A percentile compares a stretch with the other conserved stretches of the same genome.
phyloP scores from a whole-genome alignment of 768 basidiomycete genomes.

The Podaxis carcinomalis region DNA sequence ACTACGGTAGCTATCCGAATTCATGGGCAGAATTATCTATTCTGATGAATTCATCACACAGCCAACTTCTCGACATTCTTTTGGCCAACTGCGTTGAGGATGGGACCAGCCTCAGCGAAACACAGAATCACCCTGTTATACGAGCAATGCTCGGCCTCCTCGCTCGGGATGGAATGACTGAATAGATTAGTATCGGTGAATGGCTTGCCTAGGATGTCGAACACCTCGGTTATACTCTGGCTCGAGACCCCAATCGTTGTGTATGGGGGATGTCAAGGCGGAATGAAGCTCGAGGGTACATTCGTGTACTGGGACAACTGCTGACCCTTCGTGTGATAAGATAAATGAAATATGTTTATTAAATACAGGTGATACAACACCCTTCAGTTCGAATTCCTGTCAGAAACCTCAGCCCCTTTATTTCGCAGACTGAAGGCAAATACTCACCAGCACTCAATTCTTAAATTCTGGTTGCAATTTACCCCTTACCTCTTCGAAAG shows the following conservation, averaged over 20 bases:
- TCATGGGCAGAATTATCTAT: neutral
- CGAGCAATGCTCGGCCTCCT: slow-evolving; percentile 33
- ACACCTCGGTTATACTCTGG: neutral
- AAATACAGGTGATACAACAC: neutral
- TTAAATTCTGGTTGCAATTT: neutral
- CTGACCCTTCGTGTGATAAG: neutral
- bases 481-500: slow-evolving; percentile 18
- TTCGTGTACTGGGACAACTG: no score
- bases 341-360: neutral
- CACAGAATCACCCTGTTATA: slow-evolving; percentile 49
- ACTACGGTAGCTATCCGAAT: slow-evolving; percentile 47
- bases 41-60: slow-evolving; percentile 17
- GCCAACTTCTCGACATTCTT: slow-evolving; percentile 67
- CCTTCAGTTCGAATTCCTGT: neutral
- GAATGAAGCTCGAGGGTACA: neutral
- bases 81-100: slow-evolving; percentile 62
- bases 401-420: neutral
- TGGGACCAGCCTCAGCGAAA: slow-evolving; percentile 42
- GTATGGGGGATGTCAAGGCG: neutral
- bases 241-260: neutral
- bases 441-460: neutral
- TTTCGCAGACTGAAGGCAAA: neutral
- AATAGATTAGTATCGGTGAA: slow-evolving; percentile 9
- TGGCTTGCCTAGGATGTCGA: neutral
- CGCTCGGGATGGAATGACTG: slow-evolving; percentile 26